Percentiles rank a stretch among this genome's conserved stretches.
Conservation (phyloP, 768 basidiomycete genomes). For the Trametes cinnabarina region DNA sequence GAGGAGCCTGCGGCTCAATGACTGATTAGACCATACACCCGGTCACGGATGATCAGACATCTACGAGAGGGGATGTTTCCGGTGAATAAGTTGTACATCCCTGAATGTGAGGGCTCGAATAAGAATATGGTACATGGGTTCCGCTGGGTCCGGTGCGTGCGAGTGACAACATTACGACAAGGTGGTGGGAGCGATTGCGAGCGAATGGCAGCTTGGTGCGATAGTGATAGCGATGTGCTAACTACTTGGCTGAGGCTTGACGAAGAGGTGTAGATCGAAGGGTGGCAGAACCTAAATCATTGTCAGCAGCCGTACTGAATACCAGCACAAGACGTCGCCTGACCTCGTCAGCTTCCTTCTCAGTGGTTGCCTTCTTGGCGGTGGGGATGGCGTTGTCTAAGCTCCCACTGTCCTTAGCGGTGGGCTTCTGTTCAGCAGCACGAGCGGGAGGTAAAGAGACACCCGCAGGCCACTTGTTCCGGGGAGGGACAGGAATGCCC, state of each 20-base stretch:
- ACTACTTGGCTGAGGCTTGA: conserved; percentile 6
- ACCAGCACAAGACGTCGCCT: background rate
- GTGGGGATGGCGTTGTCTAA: conserved; percentile 16
- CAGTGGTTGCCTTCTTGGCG: conserved; percentile 27
- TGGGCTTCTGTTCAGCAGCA: background rate
- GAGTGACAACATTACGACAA: conserved; percentile 2
- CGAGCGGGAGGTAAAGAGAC: conserved; percentile 40
- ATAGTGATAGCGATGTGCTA: background rate
- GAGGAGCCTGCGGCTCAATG: conserved; percentile 10
- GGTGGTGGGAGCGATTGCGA: background rate
- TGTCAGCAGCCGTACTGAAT: background rate
- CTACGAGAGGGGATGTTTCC: too few species aligned
- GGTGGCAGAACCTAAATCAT: conserved; percentile 41
- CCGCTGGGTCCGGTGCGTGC: background rate
- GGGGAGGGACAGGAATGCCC: conserved; percentile 43
- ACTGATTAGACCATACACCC: background rate
- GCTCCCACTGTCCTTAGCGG: background rate
- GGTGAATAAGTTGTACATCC: too few species aligned
- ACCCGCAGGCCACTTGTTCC: conserved; percentile 39
- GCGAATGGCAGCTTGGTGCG: background rate
- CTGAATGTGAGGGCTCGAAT: background rate
- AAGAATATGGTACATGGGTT: background rate
- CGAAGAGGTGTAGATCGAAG: conserved; percentile 45
- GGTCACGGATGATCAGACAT: too few species aligned
- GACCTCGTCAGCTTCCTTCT: conserved; percentile 42